phyloP scores from a whole-genome alignment of 331 rosid genomes.

The Dryas integrifolia region DNA sequence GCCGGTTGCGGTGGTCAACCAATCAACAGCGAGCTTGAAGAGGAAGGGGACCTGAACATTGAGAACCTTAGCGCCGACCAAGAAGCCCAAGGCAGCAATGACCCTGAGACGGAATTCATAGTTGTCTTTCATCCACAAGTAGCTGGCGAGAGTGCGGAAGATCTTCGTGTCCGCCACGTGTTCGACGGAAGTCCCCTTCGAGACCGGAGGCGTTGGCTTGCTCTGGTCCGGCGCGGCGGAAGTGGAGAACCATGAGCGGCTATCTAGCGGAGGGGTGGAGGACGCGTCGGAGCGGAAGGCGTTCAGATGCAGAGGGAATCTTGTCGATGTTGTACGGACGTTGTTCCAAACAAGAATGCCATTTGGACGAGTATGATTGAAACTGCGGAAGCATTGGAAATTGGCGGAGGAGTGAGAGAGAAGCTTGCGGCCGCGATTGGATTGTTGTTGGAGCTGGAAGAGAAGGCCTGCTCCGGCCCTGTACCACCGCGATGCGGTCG shows the following conservation, averaged over 20 bases:
- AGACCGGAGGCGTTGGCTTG: constrained; percentile 13
- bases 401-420: neutral
- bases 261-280: constrained; percentile 19
- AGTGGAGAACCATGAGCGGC: constrained; percentile 37
- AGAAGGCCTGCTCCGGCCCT: constrained; percentile 17
- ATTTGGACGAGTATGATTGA: no score
- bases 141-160: constrained; percentile 76
- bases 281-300: constrained; percentile 40
- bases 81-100: constrained; percentile 69
- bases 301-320: constrained; percentile 23
- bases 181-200: constrained; percentile 30
- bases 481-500: constrained; percentile 28
- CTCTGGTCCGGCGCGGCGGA: constrained; percentile 14
- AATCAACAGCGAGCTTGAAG: constrained; percentile 93
- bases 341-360: neutral
- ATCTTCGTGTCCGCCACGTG: constrained; percentile 51
- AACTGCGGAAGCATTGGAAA: no score
- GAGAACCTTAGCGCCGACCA: constrained; percentile 96
- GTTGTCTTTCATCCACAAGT: constrained; percentile 93
- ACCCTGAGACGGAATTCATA: constrained; percentile 73
- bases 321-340: neutral
- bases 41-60: constrained; percentile 98
- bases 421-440: neutral
- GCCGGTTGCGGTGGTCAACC: constrained; percentile 68
- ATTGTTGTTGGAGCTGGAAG: neutral